A percentile compares a stretch with the other conserved stretches of the same genome.
These are phyloP conservation scores for Xylariomycetidae sp. DNA, from an alignment of 2,329 filamentous ascomycete species.

Conservation along the genomic window DNA sequence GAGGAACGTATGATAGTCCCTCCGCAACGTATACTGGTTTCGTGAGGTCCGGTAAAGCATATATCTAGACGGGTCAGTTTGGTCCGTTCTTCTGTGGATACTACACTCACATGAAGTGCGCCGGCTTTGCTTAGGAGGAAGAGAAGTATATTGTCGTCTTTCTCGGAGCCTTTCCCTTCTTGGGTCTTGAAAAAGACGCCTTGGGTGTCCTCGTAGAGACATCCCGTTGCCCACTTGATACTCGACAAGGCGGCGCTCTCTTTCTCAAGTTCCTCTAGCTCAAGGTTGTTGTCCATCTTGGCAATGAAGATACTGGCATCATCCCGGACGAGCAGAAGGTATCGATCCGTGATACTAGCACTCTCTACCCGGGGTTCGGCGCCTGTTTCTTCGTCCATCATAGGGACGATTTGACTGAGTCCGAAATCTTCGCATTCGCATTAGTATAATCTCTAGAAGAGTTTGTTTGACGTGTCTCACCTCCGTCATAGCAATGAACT, in stretches of 20 bases:
- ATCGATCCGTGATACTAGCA: constrained; percentile 82
- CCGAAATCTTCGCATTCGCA: constrained; percentile 60
- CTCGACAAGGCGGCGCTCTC: constrained; percentile 48
- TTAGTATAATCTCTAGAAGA: constrained; percentile 5
- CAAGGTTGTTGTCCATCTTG: constrained; percentile 72
- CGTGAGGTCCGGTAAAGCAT: constrained; percentile 66
- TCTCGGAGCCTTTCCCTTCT: constrained; percentile 33
- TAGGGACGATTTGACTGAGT: constrained; percentile 83
- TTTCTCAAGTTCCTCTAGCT: constrained; percentile 75
- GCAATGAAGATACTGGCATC: constrained; percentile 76
- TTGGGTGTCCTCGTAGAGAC: constrained; percentile 66
- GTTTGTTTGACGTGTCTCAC: constrained; percentile 50
- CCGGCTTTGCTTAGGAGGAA: constrained; percentile 74
- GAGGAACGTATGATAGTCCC: constrained; percentile 71
- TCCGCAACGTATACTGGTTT: constrained; percentile 69
- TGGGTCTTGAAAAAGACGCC: constrained; percentile 45
- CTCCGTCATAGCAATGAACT: constrained; percentile 82
- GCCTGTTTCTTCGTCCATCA: constrained; percentile 85
- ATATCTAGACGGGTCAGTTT: constrained; percentile 49
- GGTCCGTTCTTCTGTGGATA: not conserved
- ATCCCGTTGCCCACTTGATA: constrained; percentile 76
- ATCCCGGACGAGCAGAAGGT: constrained; percentile 74
- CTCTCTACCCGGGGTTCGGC: constrained; percentile 72
- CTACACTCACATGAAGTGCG: constrained; percentile 59
- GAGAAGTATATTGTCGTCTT: constrained; percentile 54